Evolutionary conservation across 2,329 filamentous ascomycete species (phyloP).

Genomic region (Sclerotinia trifoliorum): DNA sequence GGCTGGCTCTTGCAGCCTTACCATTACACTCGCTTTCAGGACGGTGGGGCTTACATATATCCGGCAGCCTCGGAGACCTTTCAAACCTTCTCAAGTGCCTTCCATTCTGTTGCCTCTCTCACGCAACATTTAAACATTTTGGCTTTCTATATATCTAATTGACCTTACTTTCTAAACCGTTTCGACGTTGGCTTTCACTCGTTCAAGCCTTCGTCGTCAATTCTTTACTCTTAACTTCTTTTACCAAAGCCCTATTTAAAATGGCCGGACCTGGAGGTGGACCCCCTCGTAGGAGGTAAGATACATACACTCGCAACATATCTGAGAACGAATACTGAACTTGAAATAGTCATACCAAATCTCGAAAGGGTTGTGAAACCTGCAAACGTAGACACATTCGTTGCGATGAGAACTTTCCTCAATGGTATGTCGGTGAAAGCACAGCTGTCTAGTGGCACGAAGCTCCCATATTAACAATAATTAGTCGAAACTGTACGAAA

Average conservation of each 20-base stretch:
- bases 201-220: conserved; percentile 42
- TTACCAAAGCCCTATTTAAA: conserved; percentile 39
- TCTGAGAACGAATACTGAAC: conserved; percentile 27
- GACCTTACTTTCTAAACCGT: conserved; percentile 27
- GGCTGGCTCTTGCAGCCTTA: conserved; percentile 34
- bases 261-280: conserved; percentile 96
- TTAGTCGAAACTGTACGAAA: conserved; percentile 95
- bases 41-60: conserved; percentile 33
- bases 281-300: conserved; percentile 71
- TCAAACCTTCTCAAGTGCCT: conserved; percentile 28
- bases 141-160: conserved; percentile 20
- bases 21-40: conserved; percentile 34
- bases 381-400: conserved; percentile 97
- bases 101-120: conserved; percentile 24
- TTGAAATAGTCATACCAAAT: conserved; percentile 84
- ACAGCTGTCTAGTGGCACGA: background rate
- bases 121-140: conserved; percentile 19
- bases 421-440: conserved; percentile 66
- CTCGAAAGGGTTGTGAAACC: conserved; percentile 95
- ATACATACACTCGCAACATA: conserved; percentile 25
- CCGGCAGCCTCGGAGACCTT: conserved; percentile 33
- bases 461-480: conserved; percentile 31
- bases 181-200: conserved; percentile 41
- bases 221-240: conserved; percentile 25
- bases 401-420: conserved; percentile 95